Evolutionary conservation across 2,329 filamentous ascomycete species (phyloP), one percentile per base, ranked within the genome.

Genomic region (Neonectria coccinea): DNA sequence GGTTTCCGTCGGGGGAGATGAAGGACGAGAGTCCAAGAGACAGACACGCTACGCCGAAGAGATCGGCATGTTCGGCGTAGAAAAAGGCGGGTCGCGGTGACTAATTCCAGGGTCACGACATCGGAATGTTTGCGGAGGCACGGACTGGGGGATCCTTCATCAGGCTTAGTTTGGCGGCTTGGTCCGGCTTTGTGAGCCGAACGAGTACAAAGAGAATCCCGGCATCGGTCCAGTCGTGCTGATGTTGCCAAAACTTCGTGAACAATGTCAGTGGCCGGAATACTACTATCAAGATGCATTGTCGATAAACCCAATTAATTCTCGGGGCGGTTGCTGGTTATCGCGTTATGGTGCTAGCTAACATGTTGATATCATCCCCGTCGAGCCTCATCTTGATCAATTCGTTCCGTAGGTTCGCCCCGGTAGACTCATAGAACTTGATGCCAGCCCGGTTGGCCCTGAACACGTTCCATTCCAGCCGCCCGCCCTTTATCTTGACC

Each of bases 381-480:
- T 29, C 44, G 12, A 47, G 12, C 9, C 44, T 47, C 44, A 47
- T 47, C 44, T 47, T 47, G 22, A 47, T 47, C 44, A 47, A 47
- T 22, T 47, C 44, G 22, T 47, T 22, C 12, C 44, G 20, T 2
- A 47, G 22, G 22, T 27, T 59, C 10, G 56, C 56, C 27, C 56
- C 45, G 16, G 47, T 36, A 1, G 22, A 39, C 45, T 44, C 56
- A 8, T 59, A 59, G 14, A 59, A 59, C 8, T 29, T 39, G 29
- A 59, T 42, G 5, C 45, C 36, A 12, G 47, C 14, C 25, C 50
- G 42, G 18, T 59, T 59, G 31, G 14, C 22, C 25, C 48, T 25
- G 29, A 59, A 18, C 10, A 59, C 56, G 12, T 47, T 52, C 45
- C 47, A 59, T 29, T 59, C 56, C 27, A 52, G 25, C 20, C 33